These are phyloP conservation scores for Arabidopsis hybrid DNA, from an alignment of 441 rosid species.

Conservation along the genomic window DNA sequence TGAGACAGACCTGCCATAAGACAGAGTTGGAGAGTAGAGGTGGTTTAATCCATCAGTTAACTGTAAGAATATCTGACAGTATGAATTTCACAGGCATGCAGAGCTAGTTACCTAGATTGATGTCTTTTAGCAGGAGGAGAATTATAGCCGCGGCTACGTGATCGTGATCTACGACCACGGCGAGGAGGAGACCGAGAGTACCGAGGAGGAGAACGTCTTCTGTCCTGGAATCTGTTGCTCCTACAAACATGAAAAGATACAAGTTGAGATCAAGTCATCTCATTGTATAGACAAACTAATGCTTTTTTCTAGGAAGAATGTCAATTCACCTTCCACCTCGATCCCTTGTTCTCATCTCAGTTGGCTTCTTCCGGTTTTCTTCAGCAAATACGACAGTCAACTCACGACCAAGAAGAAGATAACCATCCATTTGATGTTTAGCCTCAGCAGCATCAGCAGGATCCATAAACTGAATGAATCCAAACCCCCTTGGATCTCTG, in stretches of 20 bases:
- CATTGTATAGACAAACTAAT: neutral
- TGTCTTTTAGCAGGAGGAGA: slow-evolving; percentile 74
- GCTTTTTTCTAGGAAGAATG: neutral
- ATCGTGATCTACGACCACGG: slow-evolving; percentile 70
- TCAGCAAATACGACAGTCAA: slow-evolving; percentile 76
- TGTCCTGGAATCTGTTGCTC: slow-evolving; percentile 62
- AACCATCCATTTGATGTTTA: slow-evolving; percentile 77
- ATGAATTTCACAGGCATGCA: neutral
- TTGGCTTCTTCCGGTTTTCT: slow-evolving; percentile 74
- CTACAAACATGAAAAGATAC: slow-evolving; percentile 37
- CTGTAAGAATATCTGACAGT: slow-evolving; percentile 3
- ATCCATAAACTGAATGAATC: slow-evolving; percentile 71
- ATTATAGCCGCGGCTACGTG: slow-evolving; percentile 68
- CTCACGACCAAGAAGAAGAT: slow-evolving; percentile 68
- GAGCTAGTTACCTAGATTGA: slow-evolving; percentile 60
- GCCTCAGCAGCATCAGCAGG: slow-evolving; percentile 80
- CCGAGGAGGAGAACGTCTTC: slow-evolving; percentile 74
- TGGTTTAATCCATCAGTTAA: slow-evolving; percentile 8
- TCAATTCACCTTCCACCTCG: slow-evolving; percentile 55
- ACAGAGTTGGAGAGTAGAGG: neutral
- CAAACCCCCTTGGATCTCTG: slow-evolving; percentile 82
- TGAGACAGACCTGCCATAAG: slow-evolving; percentile 67
- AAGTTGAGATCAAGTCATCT: slow-evolving; percentile 20
- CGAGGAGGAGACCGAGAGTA: slow-evolving; percentile 65
- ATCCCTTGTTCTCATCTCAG: slow-evolving; percentile 75